Conservation (phyloP, 305 asterid genomes). For the Fraxinus xanthoxyloides region DNA sequence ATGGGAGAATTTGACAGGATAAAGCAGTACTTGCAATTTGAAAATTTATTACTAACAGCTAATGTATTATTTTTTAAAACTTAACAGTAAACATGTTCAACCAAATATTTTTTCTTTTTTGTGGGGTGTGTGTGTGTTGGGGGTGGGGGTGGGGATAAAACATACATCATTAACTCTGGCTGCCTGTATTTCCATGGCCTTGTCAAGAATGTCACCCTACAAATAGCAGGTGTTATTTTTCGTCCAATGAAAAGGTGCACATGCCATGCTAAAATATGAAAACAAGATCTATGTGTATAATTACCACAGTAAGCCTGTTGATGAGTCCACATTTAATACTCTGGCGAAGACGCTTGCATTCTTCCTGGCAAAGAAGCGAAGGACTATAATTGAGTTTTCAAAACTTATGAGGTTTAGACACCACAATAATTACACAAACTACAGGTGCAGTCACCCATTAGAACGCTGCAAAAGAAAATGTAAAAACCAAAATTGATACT, state of each 20-base stretch:
- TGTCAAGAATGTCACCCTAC: constrained; percentile 97
- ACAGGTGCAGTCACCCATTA: constrained; percentile 6
- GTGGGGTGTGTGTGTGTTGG: too few species aligned
- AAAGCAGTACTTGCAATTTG: not conserved
- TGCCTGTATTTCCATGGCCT: constrained; percentile 83
- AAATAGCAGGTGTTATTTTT: constrained; percentile 23
- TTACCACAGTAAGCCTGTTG: constrained; percentile 91
- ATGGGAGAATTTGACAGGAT: not conserved
- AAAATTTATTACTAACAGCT: not conserved
- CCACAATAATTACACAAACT: not conserved
- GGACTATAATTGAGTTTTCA: constrained; percentile 2
- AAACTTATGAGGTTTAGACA: not conserved
- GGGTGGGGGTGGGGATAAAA: not conserved
- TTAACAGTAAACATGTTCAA: not conserved
- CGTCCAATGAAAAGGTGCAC: constrained; percentile 19
- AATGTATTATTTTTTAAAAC: not conserved
- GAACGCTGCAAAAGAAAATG: not conserved
- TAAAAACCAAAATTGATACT: not conserved
- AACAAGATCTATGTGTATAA: constrained; percentile 10
- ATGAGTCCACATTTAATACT: constrained; percentile 95
- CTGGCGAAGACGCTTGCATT: constrained; percentile 98
- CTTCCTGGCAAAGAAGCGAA: constrained; percentile 61
- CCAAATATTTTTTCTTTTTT: too few species aligned
- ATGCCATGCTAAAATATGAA: constrained; percentile 11
- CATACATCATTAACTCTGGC: constrained; percentile 95